Conservation (phyloP, 179 eudicot genomes). For the Silene coronaria region DNA sequence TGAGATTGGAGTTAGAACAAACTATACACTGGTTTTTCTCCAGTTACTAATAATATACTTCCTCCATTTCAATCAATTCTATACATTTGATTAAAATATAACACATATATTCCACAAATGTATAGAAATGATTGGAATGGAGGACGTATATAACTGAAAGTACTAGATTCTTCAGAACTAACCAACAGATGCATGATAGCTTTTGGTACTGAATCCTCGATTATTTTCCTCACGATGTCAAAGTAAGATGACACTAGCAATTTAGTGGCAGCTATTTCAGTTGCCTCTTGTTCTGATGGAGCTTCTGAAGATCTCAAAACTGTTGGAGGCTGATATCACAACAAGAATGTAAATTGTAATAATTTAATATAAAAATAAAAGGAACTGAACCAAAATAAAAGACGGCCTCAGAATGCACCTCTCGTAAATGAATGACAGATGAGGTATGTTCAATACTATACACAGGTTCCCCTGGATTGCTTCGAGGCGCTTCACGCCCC, state of each 20-base stretch:
- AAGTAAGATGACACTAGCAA: constrained; percentile 74
- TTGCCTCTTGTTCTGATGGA: constrained; percentile 66
- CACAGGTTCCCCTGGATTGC: constrained; percentile 57
- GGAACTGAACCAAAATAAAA: background rate
- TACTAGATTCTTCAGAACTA: constrained; percentile 17
- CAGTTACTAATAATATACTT: background rate
- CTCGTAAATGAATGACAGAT: constrained; percentile 68
- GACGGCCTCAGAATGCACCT: constrained; percentile 40
- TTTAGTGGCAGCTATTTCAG: constrained; percentile 76
- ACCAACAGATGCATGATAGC: constrained; percentile 98
- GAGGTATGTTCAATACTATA: constrained; percentile 48
- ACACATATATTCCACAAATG: too few relatives aligned
- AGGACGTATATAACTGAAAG: background rate
- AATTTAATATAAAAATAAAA: background rate
- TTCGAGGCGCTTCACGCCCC: constrained; percentile 42
- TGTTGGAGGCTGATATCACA: constrained; percentile 64
- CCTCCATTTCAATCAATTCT: too few relatives aligned
- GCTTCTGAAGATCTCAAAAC: constrained; percentile 77
- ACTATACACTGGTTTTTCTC: background rate
- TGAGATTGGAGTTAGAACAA: background rate
- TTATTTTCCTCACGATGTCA: constrained; percentile 83
- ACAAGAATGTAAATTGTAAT: constrained; percentile 4
- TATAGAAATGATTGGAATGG: too few relatives aligned
- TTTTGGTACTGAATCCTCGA: constrained; percentile 92
- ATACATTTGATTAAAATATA: too few relatives aligned